These are phyloP conservation scores for Fraxinus latifolia DNA, from an alignment of 305 asterid genomes.

Conservation along the genomic window DNA sequence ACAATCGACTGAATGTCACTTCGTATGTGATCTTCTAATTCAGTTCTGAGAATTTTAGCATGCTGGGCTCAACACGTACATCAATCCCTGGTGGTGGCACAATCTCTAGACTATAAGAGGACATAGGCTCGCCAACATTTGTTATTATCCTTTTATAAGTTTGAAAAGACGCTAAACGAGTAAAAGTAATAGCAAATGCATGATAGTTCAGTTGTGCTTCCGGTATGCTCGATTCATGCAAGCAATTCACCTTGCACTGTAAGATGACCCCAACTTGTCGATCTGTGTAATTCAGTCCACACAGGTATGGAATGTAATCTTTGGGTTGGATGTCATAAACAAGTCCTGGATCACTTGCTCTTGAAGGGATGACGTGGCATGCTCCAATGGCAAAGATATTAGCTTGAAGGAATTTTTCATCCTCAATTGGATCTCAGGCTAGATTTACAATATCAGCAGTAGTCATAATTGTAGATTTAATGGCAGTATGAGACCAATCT, in stretches of 20 bases:
- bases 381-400: slow-evolving; percentile 21
- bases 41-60: not conserved
- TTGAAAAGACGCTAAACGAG: slow-evolving; percentile 3
- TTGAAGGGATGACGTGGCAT: slow-evolving; percentile 29
- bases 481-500: not conserved
- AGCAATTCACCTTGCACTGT: slow-evolving; percentile 17
- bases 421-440: not conserved
- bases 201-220: slow-evolving; percentile 28
- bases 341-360: slow-evolving; percentile 27
- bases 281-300: slow-evolving; percentile 23
- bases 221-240: slow-evolving; percentile 13
- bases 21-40: slow-evolving; percentile 21
- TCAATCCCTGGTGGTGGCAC: slow-evolving; percentile 22
- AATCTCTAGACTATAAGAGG: slow-evolving; percentile 5
- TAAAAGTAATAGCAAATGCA: slow-evolving; percentile 16
- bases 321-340: slow-evolving; percentile 17
- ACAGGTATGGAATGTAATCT: slow-evolving; percentile 6
- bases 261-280: slow-evolving; percentile 6
- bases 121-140: slow-evolving; percentile 28
- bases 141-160: slow-evolving; percentile 26
- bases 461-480: slow-evolving; percentile 14
- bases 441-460: slow-evolving; percentile 22
- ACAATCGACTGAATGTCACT: slow-evolving; percentile 15
- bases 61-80: slow-evolving; percentile 21
- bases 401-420: slow-evolving; percentile 18